A percentile compares a stretch with the other conserved stretches of the same genome.
Evolutionary conservation across 306 rosid genomes (phyloP).

Genomic region (Nissolia schottii): DNA sequence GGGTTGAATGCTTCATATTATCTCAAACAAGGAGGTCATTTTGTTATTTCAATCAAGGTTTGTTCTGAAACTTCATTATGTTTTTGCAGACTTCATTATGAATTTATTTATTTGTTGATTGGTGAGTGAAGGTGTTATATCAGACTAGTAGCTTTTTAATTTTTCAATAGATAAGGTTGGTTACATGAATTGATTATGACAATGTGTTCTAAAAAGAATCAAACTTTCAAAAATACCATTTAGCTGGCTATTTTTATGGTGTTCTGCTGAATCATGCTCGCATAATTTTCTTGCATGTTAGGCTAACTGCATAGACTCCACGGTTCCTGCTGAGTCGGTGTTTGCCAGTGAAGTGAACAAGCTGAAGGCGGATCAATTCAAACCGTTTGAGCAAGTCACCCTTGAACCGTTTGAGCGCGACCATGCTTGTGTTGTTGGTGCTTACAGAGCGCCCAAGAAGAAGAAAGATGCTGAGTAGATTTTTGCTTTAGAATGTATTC

Average conservation of each 20-base stretch:
- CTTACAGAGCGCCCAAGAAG: slow-evolving; percentile 69
- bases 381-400: slow-evolving; percentile 84
- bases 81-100: neutral
- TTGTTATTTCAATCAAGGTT: slow-evolving; percentile 90
- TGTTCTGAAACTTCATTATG: neutral
- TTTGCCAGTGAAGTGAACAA: slow-evolving; percentile 76
- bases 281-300: slow-evolving; percentile 10
- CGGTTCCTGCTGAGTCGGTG: slow-evolving; percentile 73
- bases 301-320: slow-evolving; percentile 95
- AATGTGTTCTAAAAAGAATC: neutral
- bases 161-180: neutral
- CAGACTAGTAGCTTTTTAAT: neutral
- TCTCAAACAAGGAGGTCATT: slow-evolving; percentile 86
- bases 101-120: neutral
- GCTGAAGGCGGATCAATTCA: slow-evolving; percentile 81
- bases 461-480: slow-evolving; percentile 33
- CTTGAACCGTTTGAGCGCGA: slow-evolving; percentile 90
- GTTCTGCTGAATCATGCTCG: neutral
- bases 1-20: slow-evolving; percentile 84
- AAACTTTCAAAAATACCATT: neutral
- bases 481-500: neutral
- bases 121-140: neutral
- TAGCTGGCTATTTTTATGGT: neutral
- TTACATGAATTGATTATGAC: neutral
- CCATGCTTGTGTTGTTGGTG: slow-evolving; percentile 92